Evolutionary conservation across 768 basidiomycete genomes (phyloP), one percentile per base, ranked within the genome.

Genomic region (Hebeloma cylindrosporum): DNA sequence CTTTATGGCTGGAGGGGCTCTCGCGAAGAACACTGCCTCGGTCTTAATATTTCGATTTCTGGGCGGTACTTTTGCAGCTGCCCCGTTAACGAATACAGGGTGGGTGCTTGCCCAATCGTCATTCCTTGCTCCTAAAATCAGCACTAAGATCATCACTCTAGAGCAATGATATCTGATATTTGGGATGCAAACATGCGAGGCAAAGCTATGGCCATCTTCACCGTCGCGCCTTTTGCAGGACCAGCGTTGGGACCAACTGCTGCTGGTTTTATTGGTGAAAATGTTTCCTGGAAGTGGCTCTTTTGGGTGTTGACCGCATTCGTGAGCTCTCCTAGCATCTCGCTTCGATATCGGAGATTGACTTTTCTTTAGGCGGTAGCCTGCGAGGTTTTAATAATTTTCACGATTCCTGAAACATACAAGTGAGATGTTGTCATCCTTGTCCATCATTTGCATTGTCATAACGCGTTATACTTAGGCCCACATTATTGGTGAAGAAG

Each of bases 341-440:
- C 7, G 18, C 26, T 22, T 20, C 18, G 10, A 32, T 13, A 14
- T 25, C 21, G 16, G 30, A 26, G 10, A 22, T 21, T 28, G 34
- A 27, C 10, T 34, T 21, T 14, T 30, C 7, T 26, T 14, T 47
- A 80, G 78, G 73, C 78, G 23, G 73, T 72, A 3, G 56, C 68
- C 10, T 81, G 79, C 51, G 71, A 69, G 53, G 18, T 78, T 6
- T 34, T 75, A 36, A 69, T 79, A 17, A 34, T 80, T 7, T 65
- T 86, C 34, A 75, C 80, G 16, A 64, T 83, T 0, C 82, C 82
- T 7, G 86, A 90, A 62, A 87, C 88, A 4, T 88, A 80, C 56
- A 65, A 64, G 77, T 78, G 56, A 46, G 73, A 53, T 3, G 1
- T n/a, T 3, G 18, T 22, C 36, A n/a, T n/a, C 25, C 27, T 32